Percentiles rank a stretch among this genome's conserved stretches.
Evolutionary conservation across 2,329 filamentous ascomycete species (phyloP).

Genomic region (Leptographium lundbergii): DNA sequence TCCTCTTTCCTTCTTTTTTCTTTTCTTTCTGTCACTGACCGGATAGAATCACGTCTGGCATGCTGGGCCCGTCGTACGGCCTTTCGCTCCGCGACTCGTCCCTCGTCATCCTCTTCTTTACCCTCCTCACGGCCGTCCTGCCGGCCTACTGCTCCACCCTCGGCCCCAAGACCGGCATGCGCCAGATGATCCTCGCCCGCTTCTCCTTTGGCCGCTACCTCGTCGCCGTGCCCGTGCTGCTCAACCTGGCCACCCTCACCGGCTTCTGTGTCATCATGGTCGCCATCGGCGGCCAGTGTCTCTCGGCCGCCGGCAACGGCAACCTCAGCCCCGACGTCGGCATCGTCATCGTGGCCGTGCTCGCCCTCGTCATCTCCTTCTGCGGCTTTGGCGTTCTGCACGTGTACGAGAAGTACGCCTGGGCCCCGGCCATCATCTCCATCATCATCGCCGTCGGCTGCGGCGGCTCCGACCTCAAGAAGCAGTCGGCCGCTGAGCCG

Average conservation of each 20-base stretch:
- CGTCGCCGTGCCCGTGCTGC: slow-evolving; percentile 44
- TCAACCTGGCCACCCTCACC: slow-evolving; percentile 49
- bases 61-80: slow-evolving; percentile 43
- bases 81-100: slow-evolving; percentile 42
- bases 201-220: slow-evolving; percentile 50
- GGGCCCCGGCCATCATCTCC: slow-evolving; percentile 11
- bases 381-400: slow-evolving; percentile 12
- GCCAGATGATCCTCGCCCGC: slow-evolving; percentile 52
- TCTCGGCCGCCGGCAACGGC: slow-evolving; percentile 38
- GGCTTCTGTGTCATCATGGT: slow-evolving; percentile 52
- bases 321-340: slow-evolving; percentile 39
- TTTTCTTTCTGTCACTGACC: background rate
- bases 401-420: slow-evolving; percentile 12
- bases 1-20: background rate
- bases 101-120: slow-evolving; percentile 52
- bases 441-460: slow-evolving; percentile 10
- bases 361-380: slow-evolving; percentile 12
- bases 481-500: slow-evolving; percentile 19
- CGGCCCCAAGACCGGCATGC: slow-evolving; percentile 49
- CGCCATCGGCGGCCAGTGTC: slow-evolving; percentile 47
- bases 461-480: slow-evolving; percentile 8
- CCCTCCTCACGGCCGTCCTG: slow-evolving; percentile 36
- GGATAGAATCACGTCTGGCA: slow-evolving; percentile 42
- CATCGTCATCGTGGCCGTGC: slow-evolving; percentile 38
- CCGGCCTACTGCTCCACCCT: slow-evolving; percentile 45